Evolutionary conservation across 768 basidiomycete species (phyloP), one percentile per base, ranked within the genome.

Genomic region (Gloeophyllum trabeum): DNA sequence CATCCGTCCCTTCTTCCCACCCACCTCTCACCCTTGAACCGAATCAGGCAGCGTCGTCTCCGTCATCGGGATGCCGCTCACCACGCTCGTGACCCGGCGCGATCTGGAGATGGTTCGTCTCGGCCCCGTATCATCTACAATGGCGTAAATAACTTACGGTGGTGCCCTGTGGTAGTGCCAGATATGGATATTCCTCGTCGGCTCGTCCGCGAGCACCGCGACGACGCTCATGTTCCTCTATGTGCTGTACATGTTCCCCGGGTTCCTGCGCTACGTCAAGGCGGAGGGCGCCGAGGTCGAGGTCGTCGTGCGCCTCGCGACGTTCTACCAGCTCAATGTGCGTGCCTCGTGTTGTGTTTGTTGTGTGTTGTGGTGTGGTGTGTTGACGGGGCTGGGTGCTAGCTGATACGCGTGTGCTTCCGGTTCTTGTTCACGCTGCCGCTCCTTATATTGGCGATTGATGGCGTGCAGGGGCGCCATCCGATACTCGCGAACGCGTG

Each of bases 301-400:
- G 24, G 79, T 90, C 5, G 79, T 90, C 39, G 69, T 85, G 13
- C 67, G 86, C 35, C 67, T 90, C 3, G 62, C 75, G 20, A 84
- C 76, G 3, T 90, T 87, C 54, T 84, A 80, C 55, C 71, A 83
- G 44, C 63, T 89, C 10, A 90, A 90, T 54, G 87, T 88, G 46
- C 46, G 85, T 52, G 6, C 21, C 23, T 24, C 14, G 23, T n/a
- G n/a, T n/a, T n/a, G n/a, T n/a, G n/a, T n/a, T n/a, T n/a, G n/a
- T n/a, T n/a, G n/a, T n/a, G n/a, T n/a, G n/a, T n/a, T n/a, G n/a
- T n/a, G n/a, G n/a, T n/a, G n/a, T n/a, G n/a, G n/a, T n/a, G n/a
- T n/a, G n/a, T n/a, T n/a, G n/a, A n/a, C n/a, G n/a, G n/a, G n/a
- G n/a, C n/a, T 25, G 28, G 39, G 6, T 46, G 44, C 5, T 43